Evolutionary conservation across 1,284 basidiomycete species (phyloP).

Genomic region (Moniliophthora roreri): DNA sequence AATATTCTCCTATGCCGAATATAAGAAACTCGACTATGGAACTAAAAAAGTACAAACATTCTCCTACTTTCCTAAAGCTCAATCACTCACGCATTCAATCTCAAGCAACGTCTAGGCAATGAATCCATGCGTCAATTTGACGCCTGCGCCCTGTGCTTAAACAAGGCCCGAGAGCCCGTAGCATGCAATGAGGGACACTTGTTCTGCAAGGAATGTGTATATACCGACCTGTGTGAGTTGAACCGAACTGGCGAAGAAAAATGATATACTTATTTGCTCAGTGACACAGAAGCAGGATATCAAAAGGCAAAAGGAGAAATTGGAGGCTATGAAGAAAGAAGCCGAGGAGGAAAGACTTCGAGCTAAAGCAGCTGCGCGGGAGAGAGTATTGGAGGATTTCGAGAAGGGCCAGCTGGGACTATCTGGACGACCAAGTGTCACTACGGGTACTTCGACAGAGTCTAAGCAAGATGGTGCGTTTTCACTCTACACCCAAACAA

Average conservation of each 20-base stretch:
- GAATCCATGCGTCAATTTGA: conserved; percentile 91
- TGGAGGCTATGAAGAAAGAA: conserved; percentile 73
- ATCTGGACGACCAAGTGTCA: conserved; percentile 40
- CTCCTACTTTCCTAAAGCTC: conserved; percentile 8
- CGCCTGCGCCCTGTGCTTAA: conserved; percentile 83
- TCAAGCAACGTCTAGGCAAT: conserved; percentile 80
- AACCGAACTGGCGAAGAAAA: conserved; percentile 3
- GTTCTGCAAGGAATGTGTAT: conserved; percentile 88
- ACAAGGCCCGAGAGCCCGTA: conserved; percentile 76
- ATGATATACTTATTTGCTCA: conserved; percentile 27
- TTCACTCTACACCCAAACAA: not conserved
- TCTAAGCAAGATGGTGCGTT: conserved; percentile 32
- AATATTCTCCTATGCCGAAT: conserved; percentile 84
- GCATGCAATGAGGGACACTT: conserved; percentile 85
- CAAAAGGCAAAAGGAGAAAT: conserved; percentile 76
- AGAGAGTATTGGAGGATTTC: conserved; percentile 84
- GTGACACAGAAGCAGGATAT: conserved; percentile 90
- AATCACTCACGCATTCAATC: not conserved
- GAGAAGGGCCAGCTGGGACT: conserved; percentile 79
- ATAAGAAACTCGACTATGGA: conserved; percentile 81
- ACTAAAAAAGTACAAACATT: conserved; percentile 60
- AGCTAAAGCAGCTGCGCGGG: conserved; percentile 73
- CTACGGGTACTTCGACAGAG: conserved; percentile 19
- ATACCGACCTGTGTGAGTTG: conserved; percentile 68
- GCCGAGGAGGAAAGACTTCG: conserved; percentile 70